These are phyloP conservation scores for Cladorrhinum sp. DNA, from an alignment of 2,329 filamentous ascomycete genomes.

Conservation along the genomic window DNA sequence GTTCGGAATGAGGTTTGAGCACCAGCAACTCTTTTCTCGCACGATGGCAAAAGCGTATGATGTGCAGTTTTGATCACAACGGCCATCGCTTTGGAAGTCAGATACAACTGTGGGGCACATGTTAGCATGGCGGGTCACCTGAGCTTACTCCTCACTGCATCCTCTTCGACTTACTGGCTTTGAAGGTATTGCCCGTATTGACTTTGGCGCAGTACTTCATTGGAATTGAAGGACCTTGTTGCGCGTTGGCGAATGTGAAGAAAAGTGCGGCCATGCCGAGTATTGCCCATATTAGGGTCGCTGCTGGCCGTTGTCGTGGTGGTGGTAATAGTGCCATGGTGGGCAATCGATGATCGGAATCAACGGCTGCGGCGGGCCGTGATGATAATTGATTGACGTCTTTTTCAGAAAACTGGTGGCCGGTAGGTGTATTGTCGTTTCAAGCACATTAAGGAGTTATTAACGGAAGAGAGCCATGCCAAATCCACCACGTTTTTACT, in stretches of 20 bases:
- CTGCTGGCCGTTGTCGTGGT: slow-evolving; percentile 3
- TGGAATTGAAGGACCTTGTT: slow-evolving; percentile 29
- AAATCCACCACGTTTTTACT: not conserved
- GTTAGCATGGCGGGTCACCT: slow-evolving; percentile 5
- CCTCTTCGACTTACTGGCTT: slow-evolving; percentile 38
- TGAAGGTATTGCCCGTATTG: slow-evolving; percentile 42
- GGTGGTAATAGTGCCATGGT: slow-evolving; percentile 17
- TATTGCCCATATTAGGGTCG: slow-evolving; percentile 21
- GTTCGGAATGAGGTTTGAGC: slow-evolving; percentile 64
- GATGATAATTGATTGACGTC: not conserved
- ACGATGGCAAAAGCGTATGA: slow-evolving; percentile 63
- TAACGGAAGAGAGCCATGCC: not conserved
- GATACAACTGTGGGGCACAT: slow-evolving; percentile 44
- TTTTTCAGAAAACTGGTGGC: not conserved
- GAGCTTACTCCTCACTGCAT: not conserved
- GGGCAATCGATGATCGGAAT: slow-evolving; percentile 1
- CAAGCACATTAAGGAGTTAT: not conserved
- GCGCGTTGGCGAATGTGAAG: slow-evolving; percentile 25
- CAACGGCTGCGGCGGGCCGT: too few species aligned
- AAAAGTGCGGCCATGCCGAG: slow-evolving; percentile 24
- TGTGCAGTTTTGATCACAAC: slow-evolving; percentile 60
- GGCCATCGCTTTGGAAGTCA: slow-evolving; percentile 66
- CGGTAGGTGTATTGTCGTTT: not conserved
- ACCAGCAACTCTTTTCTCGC: slow-evolving; percentile 67
- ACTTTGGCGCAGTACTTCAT: slow-evolving; percentile 45